phyloP scores from a whole-genome alignment of 2,329 filamentous ascomycete genomes.

The Penicillium sp. region DNA sequence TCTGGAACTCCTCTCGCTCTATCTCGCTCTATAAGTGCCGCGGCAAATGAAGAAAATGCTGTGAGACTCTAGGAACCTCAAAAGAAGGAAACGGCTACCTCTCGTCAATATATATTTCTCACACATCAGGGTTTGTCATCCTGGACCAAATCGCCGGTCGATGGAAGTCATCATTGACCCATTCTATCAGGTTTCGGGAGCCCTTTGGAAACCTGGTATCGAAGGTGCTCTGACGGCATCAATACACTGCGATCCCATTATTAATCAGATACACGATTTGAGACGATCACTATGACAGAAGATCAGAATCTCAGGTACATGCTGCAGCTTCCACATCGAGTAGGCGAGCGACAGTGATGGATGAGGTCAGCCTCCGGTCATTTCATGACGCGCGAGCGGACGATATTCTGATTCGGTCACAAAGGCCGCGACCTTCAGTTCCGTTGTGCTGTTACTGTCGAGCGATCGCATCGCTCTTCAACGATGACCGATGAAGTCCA shows the following conservation, averaged over 20 bases:
- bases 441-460: background rate
- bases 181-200: background rate
- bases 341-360: background rate
- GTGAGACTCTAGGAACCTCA: background rate
- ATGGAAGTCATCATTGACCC: background rate
- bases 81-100: background rate
- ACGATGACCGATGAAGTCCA: background rate
- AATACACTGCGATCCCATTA: background rate
- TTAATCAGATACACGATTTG: background rate
- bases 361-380: slow-evolving; percentile 12
- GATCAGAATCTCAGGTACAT: background rate
- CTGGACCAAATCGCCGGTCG: background rate
- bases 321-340: background rate
- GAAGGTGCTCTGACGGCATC: background rate
- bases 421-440: background rate
- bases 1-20: background rate
- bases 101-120: background rate
- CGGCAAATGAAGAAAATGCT: background rate
- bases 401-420: slow-evolving; percentile 3
- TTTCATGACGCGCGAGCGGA: background rate
- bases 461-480: background rate
- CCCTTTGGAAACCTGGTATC: background rate
- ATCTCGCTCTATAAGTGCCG: background rate
- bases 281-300: background rate
- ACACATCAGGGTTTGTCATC: background rate